These are phyloP conservation scores for Parascedosporium putredinis DNA, from an alignment of 2,329 filamentous ascomycete species.

Conservation along the genomic window DNA sequence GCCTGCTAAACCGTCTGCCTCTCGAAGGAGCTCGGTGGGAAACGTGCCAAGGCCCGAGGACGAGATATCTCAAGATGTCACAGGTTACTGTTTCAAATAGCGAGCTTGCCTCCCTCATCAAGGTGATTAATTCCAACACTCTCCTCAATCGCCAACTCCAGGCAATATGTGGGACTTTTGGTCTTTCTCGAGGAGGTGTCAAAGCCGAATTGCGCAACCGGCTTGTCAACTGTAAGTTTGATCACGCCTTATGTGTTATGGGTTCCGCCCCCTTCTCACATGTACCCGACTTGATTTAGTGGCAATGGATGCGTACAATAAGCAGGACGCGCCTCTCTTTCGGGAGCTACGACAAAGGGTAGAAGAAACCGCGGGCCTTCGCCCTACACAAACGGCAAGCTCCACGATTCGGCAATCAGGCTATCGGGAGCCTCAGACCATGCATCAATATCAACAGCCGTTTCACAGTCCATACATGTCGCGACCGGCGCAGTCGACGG, in stretches of 20 bases:
- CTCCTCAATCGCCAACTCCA: conserved; percentile 59
- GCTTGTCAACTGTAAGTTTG: conserved; percentile 64
- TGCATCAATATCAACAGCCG: not conserved
- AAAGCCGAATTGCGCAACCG: conserved; percentile 74
- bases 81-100: conserved; percentile 22
- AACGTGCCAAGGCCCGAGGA: not conserved
- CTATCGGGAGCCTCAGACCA: not conserved
- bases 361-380: not conserved
- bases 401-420: not conserved
- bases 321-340: not conserved
- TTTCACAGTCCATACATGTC: not conserved
- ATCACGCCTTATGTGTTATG: not conserved
- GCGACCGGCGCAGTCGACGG: not conserved
- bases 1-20: not conserved
- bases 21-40: no score
- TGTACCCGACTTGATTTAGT: not conserved
- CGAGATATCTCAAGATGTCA: conserved; percentile 7
- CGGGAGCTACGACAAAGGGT: not conserved
- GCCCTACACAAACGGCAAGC: not conserved
- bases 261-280: conserved; percentile 7
- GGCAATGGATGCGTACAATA: conserved; percentile 1
- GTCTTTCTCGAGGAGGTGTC: conserved; percentile 67
- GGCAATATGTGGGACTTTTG: conserved; percentile 63
- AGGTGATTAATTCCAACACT: conserved; percentile 30
- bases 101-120: conserved; percentile 35